phyloP scores from a whole-genome alignment of 257 asterid species.

The Solanum peruvianum region DNA sequence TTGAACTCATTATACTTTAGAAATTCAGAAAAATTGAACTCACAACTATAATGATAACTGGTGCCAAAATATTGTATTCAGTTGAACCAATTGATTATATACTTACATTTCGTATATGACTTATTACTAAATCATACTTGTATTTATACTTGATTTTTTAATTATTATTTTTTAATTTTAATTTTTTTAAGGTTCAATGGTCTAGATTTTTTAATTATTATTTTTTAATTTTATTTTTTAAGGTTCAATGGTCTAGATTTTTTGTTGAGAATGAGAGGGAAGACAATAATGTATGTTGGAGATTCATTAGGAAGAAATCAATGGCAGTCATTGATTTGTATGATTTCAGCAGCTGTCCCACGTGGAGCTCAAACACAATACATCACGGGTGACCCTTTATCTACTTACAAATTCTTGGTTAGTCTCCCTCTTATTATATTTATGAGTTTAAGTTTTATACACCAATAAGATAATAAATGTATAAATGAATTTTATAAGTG shows the following conservation, averaged over 20 bases:
- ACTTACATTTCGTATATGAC: neutral
- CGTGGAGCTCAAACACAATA: constrained; percentile 50
- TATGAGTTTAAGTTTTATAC: neutral
- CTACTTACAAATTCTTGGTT: constrained; percentile 62
- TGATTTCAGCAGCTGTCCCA: constrained; percentile 57
- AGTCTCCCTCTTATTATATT: neutral
- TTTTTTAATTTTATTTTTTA: neutral
- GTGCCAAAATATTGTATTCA: too few relatives aligned
- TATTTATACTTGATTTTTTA: neutral
- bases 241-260: constrained; percentile 33
- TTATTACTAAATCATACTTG: neutral
- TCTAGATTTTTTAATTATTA: too few relatives aligned
- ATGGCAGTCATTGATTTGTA: constrained; percentile 79
- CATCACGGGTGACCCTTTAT: constrained; percentile 59
- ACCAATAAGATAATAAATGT: neutral
- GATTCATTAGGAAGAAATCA: constrained; percentile 91
- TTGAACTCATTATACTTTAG: neutral
- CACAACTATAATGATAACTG: neutral
- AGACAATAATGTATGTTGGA: constrained; percentile 85
- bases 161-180: too few relatives aligned
- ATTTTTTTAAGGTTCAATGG: too few relatives aligned
- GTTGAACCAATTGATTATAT: neutral
- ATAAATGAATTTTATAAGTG: neutral
- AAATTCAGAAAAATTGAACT: too few relatives aligned
- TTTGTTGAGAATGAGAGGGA: constrained; percentile 22